A percentile compares a stretch with the other conserved stretches of the same genome.
phyloP scores from a whole-genome alignment of 495 filamentous ascomycete genomes.

The Aspergillus sparsus region DNA sequence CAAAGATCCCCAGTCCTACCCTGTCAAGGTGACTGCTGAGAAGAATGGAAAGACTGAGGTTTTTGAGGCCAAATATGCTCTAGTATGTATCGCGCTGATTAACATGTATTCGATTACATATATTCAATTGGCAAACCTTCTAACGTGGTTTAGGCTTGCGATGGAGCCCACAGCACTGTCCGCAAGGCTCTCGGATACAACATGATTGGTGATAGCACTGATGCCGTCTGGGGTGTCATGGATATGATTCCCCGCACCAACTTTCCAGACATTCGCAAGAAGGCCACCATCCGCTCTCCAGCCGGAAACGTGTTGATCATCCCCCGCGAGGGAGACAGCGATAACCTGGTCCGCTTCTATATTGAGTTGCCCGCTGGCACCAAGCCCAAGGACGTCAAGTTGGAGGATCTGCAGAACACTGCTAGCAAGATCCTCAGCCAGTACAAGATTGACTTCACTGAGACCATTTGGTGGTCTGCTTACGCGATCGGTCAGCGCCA shows the following conservation, averaged over 20 bases:
- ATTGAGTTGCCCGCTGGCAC: slow-evolving; percentile 64
- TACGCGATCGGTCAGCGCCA: slow-evolving; percentile 62
- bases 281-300: slow-evolving; percentile 62
- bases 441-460: slow-evolving; percentile 53
- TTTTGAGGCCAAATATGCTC: slow-evolving; percentile 66
- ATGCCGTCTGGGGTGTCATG: slow-evolving; percentile 82
- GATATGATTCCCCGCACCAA: slow-evolving; percentile 72
- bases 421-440: slow-evolving; percentile 60
- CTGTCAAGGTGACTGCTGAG: slow-evolving; percentile 54
- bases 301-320: slow-evolving; percentile 69
- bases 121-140: not conserved
- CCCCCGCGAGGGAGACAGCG: slow-evolving; percentile 63
- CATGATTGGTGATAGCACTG: slow-evolving; percentile 74
- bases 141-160: slow-evolving; percentile 58
- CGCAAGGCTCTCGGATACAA: slow-evolving; percentile 66
- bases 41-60: slow-evolving; percentile 52
- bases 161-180: slow-evolving; percentile 74
- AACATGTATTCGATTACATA: not conserved
- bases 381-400: slow-evolving; percentile 39
- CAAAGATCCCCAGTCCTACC: slow-evolving; percentile 47
- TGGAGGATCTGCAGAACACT: slow-evolving; percentile 58
- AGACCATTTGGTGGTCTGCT: slow-evolving; percentile 59
- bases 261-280: slow-evolving; percentile 80
- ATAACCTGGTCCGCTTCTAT: slow-evolving; percentile 68
- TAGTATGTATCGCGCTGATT: slow-evolving; percentile 49